A percentile compares a stretch with the other conserved stretches of the same genome.
Evolutionary conservation across 2,329 filamentous ascomycete genomes (phyloP).

Genomic region (Myriosclerotinia curreyana): DNA sequence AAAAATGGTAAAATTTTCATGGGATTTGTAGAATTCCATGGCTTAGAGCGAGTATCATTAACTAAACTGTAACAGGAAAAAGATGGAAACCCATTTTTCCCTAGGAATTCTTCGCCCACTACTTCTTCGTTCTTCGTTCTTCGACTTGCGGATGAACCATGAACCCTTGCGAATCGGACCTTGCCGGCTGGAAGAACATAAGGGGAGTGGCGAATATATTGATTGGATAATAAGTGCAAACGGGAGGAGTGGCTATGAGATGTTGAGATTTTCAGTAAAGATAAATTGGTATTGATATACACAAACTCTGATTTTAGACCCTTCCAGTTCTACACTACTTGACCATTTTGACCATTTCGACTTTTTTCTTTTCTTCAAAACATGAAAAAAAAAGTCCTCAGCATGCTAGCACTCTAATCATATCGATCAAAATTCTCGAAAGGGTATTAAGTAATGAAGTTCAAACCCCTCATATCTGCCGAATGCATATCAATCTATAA

Average conservation of each 20-base stretch:
- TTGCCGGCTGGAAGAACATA: neutral
- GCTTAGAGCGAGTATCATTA: neutral
- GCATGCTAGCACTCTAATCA: no score
- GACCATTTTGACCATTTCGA: no score
- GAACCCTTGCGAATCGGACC: neutral
- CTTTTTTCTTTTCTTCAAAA: no score
- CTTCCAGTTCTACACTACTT: neutral
- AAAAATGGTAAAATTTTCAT: slow-evolving; percentile 19
- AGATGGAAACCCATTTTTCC: neutral
- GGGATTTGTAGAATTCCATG: slow-evolving; percentile 23
- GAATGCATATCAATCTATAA: no score
- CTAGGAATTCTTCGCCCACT: slow-evolving; percentile 1
- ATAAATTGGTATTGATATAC: neutral
- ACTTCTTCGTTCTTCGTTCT: neutral
- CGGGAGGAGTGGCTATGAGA: neutral
- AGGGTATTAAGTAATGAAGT: no score
- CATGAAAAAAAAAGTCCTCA: no score
- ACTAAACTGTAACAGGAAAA: slow-evolving; percentile 14
- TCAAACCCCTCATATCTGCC: no score
- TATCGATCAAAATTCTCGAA: no score
- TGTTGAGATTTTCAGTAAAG: neutral
- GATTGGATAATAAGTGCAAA: slow-evolving; percentile 6
- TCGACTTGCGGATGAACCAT: neutral
- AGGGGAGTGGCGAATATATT: slow-evolving; percentile 13
- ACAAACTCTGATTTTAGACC: neutral